Evolutionary conservation across 495 filamentous ascomycete genomes (phyloP), one percentile per base, ranked within the genome.

Genomic region (Pseudevernia furfuracea): DNA sequence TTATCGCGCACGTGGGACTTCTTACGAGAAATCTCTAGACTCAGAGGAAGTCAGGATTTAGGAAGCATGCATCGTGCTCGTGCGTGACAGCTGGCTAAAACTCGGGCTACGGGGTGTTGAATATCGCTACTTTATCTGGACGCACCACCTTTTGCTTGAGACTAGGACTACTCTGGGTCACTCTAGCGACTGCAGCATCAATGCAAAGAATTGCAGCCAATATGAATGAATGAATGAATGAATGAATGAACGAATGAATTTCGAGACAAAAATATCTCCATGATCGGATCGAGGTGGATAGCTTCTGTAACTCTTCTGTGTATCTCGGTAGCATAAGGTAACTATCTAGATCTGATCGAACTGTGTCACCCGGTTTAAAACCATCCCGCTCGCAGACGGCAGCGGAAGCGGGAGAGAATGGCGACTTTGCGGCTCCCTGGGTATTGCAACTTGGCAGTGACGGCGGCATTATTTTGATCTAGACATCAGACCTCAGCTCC

Each of bases 401-500:
- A 64, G n/a, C 62, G 62, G 62, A 64, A 59, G 62, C 62, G 62
- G 38, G 43, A 43, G 55, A n/a, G 8, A 19, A 44, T 38, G 49
- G 61, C 49, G 38, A 46, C 17, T 39, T 12, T 36, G 49, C 49
- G 55, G 53, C 34, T 59, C 62, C 55, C 62, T 25, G 36, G 9
- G 7, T 55, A 7, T 30, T 64, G 62, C 55, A 36, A 39, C 41
- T 56, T 4, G 11, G 30, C 5, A 55, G 52, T 34, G 28, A 55
- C 49, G 49, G 25, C 28, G 28, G n/a, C n/a, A n/a, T n/a, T n/a
- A n/a, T n/a, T n/a, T n/a, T n/a, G n/a, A n/a, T n/a, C n/a, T n/a
- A n/a, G n/a, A n/a, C n/a, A 32, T 11, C 12, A 32, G 48, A 52
- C n/a, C 23, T 23, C 44, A 28, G 23, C 25, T 17, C 2, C 44